These are phyloP conservation scores for Allantophomopsis lycopodina DNA, from an alignment of 2,329 filamentous ascomycete species.

Conservation along the genomic window DNA sequence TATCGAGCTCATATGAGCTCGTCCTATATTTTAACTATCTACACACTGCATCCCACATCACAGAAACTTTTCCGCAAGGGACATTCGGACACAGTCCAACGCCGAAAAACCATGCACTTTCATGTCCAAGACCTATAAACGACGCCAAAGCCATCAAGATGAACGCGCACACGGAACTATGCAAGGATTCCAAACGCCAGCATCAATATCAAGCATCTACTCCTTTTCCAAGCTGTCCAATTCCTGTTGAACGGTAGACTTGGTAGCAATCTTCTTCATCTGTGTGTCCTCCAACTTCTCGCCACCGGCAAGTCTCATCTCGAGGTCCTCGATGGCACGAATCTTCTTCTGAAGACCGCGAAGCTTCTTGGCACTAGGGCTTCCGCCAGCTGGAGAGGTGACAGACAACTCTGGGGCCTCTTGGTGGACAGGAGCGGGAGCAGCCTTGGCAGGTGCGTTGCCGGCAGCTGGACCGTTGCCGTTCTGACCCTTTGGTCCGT, in stretches of 20 bases:
- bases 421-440: slow-evolving; percentile 2
- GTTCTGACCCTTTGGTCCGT: slow-evolving; percentile 5
- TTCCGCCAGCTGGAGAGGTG: slow-evolving; percentile 39
- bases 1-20: too few relatives aligned
- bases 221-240: slow-evolving; percentile 34
- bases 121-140: too few relatives aligned
- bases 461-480: slow-evolving; percentile 20
- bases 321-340: slow-evolving; percentile 90
- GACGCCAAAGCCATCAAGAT: too few relatives aligned
- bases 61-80: too few relatives aligned
- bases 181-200: too few relatives aligned
- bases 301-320: slow-evolving; percentile 87
- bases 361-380: slow-evolving; percentile 86
- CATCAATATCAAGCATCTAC: not conserved
- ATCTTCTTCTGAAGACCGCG: slow-evolving; percentile 93
- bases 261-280: slow-evolving; percentile 94
- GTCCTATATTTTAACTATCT: too few relatives aligned
- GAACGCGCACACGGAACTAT: too few relatives aligned
- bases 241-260: slow-evolving; percentile 73
- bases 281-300: slow-evolving; percentile 98
- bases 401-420: slow-evolving; percentile 33
- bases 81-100: too few relatives aligned
- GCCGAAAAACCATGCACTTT: too few relatives aligned
- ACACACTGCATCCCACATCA: too few relatives aligned
- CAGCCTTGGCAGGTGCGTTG: slow-evolving; percentile 4